Evolutionary conservation across 1,284 basidiomycete genomes (phyloP).

Genomic region (Malassezia nana): DNA sequence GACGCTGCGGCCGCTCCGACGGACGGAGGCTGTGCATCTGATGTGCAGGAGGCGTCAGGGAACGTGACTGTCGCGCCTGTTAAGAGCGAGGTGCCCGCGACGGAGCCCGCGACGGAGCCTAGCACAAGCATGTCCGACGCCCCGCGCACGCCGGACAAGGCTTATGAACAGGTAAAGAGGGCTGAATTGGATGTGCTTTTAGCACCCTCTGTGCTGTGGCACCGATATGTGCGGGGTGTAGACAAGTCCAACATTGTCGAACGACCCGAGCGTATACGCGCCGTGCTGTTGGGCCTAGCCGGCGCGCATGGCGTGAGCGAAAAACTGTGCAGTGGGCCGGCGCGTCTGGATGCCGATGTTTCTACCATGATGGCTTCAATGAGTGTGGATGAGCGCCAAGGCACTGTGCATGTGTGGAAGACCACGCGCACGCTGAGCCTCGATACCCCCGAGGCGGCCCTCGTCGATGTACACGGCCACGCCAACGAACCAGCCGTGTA

Average conservation of each 20-base stretch:
- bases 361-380: slow-evolving; percentile 24
- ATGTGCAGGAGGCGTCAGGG: not conserved
- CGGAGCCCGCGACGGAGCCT: not conserved
- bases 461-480: slow-evolving; percentile 25
- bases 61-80: not conserved
- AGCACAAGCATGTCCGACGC: too few species aligned
- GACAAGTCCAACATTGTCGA: slow-evolving; percentile 43
- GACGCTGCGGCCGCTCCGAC: not conserved
- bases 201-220: slow-evolving; percentile 37
- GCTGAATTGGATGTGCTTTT: slow-evolving; percentile 34
- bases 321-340: not conserved
- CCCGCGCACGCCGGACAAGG: too few species aligned
- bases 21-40: not conserved
- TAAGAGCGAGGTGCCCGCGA: not conserved
- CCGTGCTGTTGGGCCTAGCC: slow-evolving; percentile 36
- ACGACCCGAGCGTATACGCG: slow-evolving; percentile 42
- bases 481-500: slow-evolving; percentile 21
- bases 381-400: slow-evolving; percentile 12
- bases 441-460: slow-evolving; percentile 27
- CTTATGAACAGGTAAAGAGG: not conserved
- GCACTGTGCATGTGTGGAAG: slow-evolving; percentile 21
- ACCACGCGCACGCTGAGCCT: slow-evolving; percentile 22
- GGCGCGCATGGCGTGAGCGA: slow-evolving; percentile 22
- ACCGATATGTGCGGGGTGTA: slow-evolving; percentile 39
- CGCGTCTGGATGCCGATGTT: slow-evolving; percentile 20